These are phyloP conservation scores for Letharia lupina DNA, from an alignment of 495 filamentous ascomycete genomes.

Conservation along the genomic window DNA sequence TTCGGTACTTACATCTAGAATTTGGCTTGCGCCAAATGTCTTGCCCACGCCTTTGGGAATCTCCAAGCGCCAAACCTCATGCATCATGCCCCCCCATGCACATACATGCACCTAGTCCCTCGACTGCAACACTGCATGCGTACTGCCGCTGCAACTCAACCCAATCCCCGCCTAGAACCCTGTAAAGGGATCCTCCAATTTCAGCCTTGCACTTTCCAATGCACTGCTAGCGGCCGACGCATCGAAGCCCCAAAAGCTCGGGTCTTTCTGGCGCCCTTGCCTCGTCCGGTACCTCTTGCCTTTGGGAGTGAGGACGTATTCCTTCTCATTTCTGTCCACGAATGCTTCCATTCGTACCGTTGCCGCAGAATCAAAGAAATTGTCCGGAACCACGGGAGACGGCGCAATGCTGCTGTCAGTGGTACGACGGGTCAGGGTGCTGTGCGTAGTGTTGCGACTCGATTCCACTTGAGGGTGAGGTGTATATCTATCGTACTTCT, in stretches of 20 bases:
- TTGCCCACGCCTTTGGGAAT: not conserved
- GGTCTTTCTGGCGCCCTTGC: slow-evolving; percentile 23
- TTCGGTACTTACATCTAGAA: not conserved
- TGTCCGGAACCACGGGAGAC: slow-evolving; percentile 28
- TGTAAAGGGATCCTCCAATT: slow-evolving; percentile 22
- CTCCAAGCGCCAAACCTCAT: not conserved
- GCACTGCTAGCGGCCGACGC: slow-evolving; percentile 1
- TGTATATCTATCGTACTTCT: slow-evolving; percentile 24
- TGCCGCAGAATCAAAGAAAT: slow-evolving; percentile 62
- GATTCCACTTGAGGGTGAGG: slow-evolving; percentile 12
- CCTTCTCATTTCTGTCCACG: slow-evolving; percentile 46
- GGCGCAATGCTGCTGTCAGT: slow-evolving; percentile 15
- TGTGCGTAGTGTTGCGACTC: not conserved
- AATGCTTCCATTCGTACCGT: slow-evolving; percentile 98
- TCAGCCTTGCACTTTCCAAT: slow-evolving; percentile 1
- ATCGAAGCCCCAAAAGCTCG: slow-evolving; percentile 24
- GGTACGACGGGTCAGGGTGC: slow-evolving; percentile 9
- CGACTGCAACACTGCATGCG: not conserved
- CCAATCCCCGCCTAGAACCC: slow-evolving; percentile 12
- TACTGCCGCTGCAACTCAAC: not conserved
- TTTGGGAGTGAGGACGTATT: not conserved
- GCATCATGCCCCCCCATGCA: not conserved
- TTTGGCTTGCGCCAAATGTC: not conserved
- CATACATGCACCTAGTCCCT: not conserved
- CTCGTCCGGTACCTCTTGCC: slow-evolving; percentile 10